Base-by-base conservation (phyloP, 1,139 yeast genomes). In the Nakaseomyces nivariensis region DNA sequence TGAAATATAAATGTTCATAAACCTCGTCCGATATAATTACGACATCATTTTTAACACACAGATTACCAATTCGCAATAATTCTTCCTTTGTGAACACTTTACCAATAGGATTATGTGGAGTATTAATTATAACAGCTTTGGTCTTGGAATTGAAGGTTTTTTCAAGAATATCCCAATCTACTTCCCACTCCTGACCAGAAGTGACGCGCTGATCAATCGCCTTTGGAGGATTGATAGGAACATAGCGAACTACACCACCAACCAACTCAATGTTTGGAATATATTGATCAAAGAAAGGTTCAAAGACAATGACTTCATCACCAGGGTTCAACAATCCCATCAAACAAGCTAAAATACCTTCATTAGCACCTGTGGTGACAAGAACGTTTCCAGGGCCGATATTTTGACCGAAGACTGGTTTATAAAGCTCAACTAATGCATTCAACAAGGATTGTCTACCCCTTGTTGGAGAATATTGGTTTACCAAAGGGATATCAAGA, bases 41-140 rank as follows among this genome's bases (percentile, higher is more conserved):
- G 55, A 92, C 71, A 67, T 92, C 89, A 69, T 90, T 78, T 55
- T 88, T 79, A 47, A 89, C 86, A 47, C 95, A 95, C 49, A 92
- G 67, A 51, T 83, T 71, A 42, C 97, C 98, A 58, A 92, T 79
- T 57, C 75, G 73, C 17, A 70, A 66, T 58, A 92, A 75, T 68
- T 92, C 98, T 37, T 78, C 81, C 49, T 74, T 76, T 51, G 83
- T 79, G 68, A 88, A 85, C 33, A 90, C 82, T 66, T 92, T 92
- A 43, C 98, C 98, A 55, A 90, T 79, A 32, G 98, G 98, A 66
- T 92, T 92, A 70, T 92, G 97, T 5, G 98, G 98, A 10, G 96
- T 82, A 70, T 92, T 92, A 55, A 92, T 69, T 40, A 92, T 88
- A 55, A 92, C 79, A 71, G 90, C 77, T 65, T 87, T 90, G 11